Evolutionary conservation across 352 stramenopile species (phyloP).

Genomic region (Phytophthora brassicae): DNA sequence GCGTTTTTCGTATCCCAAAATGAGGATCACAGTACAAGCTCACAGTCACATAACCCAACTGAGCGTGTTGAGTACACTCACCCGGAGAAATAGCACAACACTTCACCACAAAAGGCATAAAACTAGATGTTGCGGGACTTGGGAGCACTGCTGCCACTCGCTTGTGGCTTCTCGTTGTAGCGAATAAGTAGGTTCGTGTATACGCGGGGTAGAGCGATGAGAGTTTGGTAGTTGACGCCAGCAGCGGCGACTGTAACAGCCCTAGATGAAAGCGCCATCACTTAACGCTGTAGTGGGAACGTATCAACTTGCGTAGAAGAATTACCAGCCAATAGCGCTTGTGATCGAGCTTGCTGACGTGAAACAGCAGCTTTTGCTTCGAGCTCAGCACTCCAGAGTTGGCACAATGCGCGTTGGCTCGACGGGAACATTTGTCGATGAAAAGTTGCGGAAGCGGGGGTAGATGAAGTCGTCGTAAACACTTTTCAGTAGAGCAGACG

Average conservation of each 20-base stretch:
- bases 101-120: conserved; percentile 77
- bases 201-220: conserved; percentile 59
- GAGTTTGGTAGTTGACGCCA: conserved; percentile 17
- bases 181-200: conserved; percentile 86
- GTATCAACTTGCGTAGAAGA: conserved; percentile 10
- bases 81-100: conserved; percentile 81
- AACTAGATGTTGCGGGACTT: conserved; percentile 68
- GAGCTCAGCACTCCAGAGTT: conserved; percentile 73
- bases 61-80: conserved; percentile 76
- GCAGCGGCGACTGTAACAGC: conserved; percentile 18
- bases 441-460: conserved; percentile 74
- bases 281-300: conserved; percentile 35
- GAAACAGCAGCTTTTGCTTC: conserved; percentile 71
- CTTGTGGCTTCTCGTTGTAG: conserved; percentile 72
- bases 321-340: conserved; percentile 10
- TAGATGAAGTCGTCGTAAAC: conserved; percentile 63
- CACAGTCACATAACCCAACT: conserved; percentile 63
- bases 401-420: conserved; percentile 59
- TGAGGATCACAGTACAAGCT: conserved; percentile 83
- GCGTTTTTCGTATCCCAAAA: conserved; percentile 75
- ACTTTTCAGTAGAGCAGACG: conserved; percentile 38
- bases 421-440: conserved; percentile 56
- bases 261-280: conserved; percentile 28
- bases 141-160: conserved; percentile 55
- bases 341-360: conserved; percentile 36